Evolutionary conservation across 345 rosid genomes (phyloP).

Genomic region (Kernera saxatilis): DNA sequence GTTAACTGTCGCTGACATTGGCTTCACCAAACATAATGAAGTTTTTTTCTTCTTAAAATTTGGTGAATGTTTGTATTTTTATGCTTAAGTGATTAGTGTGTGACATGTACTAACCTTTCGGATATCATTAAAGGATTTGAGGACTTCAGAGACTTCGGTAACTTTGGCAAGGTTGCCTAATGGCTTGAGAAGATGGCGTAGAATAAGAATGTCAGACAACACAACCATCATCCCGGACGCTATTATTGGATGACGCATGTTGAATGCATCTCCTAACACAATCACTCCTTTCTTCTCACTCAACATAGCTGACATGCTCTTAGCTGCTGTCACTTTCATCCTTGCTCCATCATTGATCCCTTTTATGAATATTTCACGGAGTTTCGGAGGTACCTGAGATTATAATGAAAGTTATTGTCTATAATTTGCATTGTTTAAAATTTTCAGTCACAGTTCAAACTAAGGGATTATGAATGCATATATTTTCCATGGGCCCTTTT

Average conservation of each 20-base stretch:
- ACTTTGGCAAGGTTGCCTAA: constrained; percentile 27
- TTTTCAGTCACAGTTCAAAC: too few species aligned
- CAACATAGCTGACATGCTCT: constrained; percentile 38
- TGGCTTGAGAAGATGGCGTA: constrained; percentile 35
- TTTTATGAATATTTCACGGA: neutral
- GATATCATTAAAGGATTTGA: constrained; percentile 36
- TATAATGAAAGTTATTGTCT: too few species aligned
- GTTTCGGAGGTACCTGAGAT: constrained; percentile 6
- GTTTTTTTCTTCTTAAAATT: too few species aligned
- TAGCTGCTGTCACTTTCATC: constrained; percentile 33
- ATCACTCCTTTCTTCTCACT: constrained; percentile 38
- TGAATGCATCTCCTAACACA: constrained; percentile 46
- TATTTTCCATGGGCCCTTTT: too few species aligned
- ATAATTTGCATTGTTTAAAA: too few species aligned
- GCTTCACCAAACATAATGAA: constrained; percentile 10
- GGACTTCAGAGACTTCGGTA: constrained; percentile 19
- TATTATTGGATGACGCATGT: constrained; percentile 46
- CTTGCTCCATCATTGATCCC: constrained; percentile 30
- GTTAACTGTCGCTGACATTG: constrained; percentile 12
- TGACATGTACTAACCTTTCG: constrained; percentile 29
- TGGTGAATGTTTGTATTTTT: too few species aligned
- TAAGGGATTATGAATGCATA: too few species aligned
- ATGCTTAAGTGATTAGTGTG: neutral
- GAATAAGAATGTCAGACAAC: constrained; percentile 38
- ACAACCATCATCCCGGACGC: constrained; percentile 48